A percentile compares a stretch with the other conserved stretches of the same genome.
Evolutionary conservation across 352 stramenopile genomes (phyloP).

Genomic region (Globisporangium yorkense): DNA sequence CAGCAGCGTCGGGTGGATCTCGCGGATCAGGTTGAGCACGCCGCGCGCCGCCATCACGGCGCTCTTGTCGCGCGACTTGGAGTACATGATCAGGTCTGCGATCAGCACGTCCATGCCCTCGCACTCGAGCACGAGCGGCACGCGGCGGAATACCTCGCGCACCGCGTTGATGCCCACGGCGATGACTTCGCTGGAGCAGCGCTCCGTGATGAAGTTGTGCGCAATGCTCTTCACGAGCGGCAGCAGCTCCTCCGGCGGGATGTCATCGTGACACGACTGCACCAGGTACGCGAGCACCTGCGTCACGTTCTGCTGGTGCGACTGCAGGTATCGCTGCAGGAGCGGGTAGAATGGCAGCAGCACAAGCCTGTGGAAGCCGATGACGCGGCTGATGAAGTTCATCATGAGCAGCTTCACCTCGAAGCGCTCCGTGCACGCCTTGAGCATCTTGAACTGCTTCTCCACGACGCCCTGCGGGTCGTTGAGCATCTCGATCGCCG

Average conservation of each 20-base stretch:
- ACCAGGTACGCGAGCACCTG: conserved; percentile 96
- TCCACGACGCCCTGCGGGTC: conserved; percentile 95
- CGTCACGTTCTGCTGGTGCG: conserved; percentile 88
- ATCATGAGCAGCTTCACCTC: conserved; percentile 97
- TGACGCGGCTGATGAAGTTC: conserved; percentile 96
- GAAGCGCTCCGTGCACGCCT: conserved; percentile 86
- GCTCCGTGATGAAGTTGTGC: conserved; percentile 98
- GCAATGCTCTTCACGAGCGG: conserved; percentile 96
- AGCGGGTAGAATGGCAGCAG: conserved; percentile 96
- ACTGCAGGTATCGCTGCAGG: conserved; percentile 91
- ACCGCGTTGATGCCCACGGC: conserved; percentile 97
- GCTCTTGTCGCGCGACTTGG: conserved; percentile 94
- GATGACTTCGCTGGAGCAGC: conserved; percentile 94
- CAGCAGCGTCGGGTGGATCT: conserved; percentile 94
- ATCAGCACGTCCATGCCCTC: conserved; percentile 89
- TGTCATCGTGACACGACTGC: conserved; percentile 96
- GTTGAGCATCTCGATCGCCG: conserved; percentile 96
- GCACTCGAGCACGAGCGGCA: conserved; percentile 93
- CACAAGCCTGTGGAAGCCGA: conserved; percentile 97
- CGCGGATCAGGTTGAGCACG: conserved; percentile 96
- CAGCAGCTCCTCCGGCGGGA: conserved; percentile 96
- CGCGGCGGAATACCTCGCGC: conserved; percentile 92
- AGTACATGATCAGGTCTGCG: conserved; percentile 94
- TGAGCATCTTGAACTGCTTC: conserved; percentile 90
- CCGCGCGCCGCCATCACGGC: conserved; percentile 95